These are phyloP conservation scores for Epithemia pelagica DNA, from an alignment of 108 stramenopile species.

Conservation along the genomic window DNA sequence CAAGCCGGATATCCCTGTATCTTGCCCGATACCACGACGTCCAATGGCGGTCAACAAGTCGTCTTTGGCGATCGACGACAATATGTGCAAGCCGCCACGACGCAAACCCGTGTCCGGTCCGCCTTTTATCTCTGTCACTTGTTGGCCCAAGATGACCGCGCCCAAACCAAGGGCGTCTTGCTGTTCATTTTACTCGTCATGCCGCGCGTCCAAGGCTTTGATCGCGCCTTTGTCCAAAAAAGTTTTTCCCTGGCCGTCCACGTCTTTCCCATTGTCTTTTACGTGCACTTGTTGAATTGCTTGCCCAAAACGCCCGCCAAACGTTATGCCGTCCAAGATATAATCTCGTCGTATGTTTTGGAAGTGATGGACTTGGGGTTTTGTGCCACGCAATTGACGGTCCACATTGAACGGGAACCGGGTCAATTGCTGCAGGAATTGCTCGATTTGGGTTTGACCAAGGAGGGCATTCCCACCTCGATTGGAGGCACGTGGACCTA, in stretches of 20 bases:
- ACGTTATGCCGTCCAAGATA: not conserved
- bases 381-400: not conserved
- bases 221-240: not conserved
- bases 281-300: not conserved
- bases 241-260: not conserved
- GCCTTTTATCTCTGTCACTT: not conserved
- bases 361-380: not conserved
- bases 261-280: not conserved
- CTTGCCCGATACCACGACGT: not conserved
- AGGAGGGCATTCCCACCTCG: conserved; percentile 5
- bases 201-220: not conserved
- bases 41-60: conserved; percentile 2
- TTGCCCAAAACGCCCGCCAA: not conserved
- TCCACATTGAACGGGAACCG: not conserved
- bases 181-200: not conserved
- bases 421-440: not conserved
- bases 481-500: not conserved
- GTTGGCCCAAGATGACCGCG: not conserved
- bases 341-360: not conserved
- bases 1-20: not conserved
- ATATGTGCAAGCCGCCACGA: not conserved
- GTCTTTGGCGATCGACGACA: not conserved
- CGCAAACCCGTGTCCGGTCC: not conserved
- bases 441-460: not conserved
- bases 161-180: conserved; percentile 2